phyloP scores from a whole-genome alignment of 345 rosid species.

The Schrenkiella parvula region DNA sequence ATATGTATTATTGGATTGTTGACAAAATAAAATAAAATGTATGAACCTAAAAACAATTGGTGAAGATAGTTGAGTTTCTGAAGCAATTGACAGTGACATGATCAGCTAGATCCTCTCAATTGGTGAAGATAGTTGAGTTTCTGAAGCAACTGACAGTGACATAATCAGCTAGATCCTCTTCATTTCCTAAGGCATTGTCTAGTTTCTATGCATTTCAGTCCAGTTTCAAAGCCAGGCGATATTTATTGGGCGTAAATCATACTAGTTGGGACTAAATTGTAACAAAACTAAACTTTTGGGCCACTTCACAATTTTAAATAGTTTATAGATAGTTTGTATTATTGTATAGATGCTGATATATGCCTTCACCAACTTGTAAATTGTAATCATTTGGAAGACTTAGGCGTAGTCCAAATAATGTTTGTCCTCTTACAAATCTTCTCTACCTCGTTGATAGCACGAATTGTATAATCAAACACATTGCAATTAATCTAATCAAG shows the following conservation, averaged over 20 bases:
- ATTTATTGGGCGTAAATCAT: background rate
- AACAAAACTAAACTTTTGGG: background rate
- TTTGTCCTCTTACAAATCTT: background rate
- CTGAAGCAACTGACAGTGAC: background rate
- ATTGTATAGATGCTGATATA: too few species aligned
- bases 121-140: background rate
- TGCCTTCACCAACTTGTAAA: background rate
- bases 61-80: background rate
- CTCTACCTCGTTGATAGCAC: background rate
- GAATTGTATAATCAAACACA: background rate
- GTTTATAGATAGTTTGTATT: background rate
- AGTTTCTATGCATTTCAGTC: background rate
- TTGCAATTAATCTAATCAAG: background rate
- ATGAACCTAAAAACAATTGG: background rate
- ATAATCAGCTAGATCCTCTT: too few species aligned
- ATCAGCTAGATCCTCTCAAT: too few species aligned
- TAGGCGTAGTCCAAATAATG: background rate
- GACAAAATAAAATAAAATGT: too few species aligned
- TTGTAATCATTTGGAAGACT: background rate
- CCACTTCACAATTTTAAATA: background rate
- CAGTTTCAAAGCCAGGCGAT: background rate
- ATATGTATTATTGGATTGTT: too few species aligned
- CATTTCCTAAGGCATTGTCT: too few species aligned
- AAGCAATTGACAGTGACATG: background rate
- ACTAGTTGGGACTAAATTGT: background rate